A percentile compares a stretch with the other conserved stretches of the same genome.
Evolutionary conservation across 768 basidiomycete genomes (phyloP).

Genomic region (Aureoboletus auriporus): DNA sequence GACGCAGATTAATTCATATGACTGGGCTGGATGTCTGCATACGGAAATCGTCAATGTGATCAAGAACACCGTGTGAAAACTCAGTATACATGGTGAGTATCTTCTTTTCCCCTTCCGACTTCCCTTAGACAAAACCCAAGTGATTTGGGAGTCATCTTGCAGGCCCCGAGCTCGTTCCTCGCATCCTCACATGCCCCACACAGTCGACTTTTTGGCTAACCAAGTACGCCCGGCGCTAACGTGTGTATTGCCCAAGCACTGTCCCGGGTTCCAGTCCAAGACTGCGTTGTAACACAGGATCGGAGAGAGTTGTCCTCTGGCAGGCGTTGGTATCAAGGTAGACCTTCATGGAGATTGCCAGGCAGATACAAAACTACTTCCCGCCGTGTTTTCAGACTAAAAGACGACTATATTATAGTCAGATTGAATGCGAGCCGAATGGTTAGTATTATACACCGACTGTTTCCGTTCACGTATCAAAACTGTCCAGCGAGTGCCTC

Average conservation of each 20-base stretch:
- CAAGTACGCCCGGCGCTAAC: constrained; percentile 56
- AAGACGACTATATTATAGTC: background rate
- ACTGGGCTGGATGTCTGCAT: constrained; percentile 60
- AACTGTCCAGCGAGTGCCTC: constrained; percentile 19
- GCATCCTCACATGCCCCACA: constrained; percentile 66
- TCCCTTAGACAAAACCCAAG: too few species aligned
- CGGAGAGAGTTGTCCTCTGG: constrained; percentile 74
- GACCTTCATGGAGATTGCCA: constrained; percentile 48
- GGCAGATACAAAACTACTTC: constrained; percentile 33
- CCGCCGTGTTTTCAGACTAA: constrained; percentile 13
- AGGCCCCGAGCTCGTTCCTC: constrained; percentile 57
- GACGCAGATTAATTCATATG: background rate
- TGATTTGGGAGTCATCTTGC: constrained; percentile 83
- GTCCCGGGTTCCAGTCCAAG: constrained; percentile 76
- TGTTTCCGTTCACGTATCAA: background rate
- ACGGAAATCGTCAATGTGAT: constrained; percentile 85
- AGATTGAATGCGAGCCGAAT: background rate
- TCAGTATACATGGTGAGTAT: constrained; percentile 67
- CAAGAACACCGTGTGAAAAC: constrained; percentile 58
- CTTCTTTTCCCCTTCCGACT: background rate
- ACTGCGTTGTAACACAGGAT: constrained; percentile 63
- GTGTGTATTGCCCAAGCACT: constrained; percentile 82
- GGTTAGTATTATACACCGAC: constrained; percentile 5
- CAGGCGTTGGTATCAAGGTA: constrained; percentile 68
- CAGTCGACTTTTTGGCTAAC: constrained; percentile 66